Evolutionary conservation across 768 basidiomycete genomes (phyloP).

Genomic region (Boletus bicolor): DNA sequence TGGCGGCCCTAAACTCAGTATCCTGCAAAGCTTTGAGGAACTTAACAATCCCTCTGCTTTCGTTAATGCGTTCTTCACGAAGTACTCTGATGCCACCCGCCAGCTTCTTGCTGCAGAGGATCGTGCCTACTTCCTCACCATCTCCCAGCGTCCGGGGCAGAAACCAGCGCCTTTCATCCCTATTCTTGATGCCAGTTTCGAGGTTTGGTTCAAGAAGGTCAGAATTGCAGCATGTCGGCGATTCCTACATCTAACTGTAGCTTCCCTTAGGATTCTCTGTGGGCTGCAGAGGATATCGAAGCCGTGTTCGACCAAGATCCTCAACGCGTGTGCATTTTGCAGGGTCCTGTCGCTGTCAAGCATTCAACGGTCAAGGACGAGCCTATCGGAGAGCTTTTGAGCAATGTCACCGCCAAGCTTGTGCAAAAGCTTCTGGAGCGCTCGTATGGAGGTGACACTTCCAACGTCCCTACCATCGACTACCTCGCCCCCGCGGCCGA

Average conservation of each 20-base stretch:
- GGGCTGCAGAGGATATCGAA: conserved; percentile 97
- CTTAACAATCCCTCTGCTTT: conserved; percentile 82
- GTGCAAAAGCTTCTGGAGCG: conserved; percentile 74
- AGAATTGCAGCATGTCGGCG: conserved; percentile 11
- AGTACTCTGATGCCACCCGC: conserved; percentile 75
- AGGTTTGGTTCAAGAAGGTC: conserved; percentile 99
- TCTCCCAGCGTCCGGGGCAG: conserved; percentile 93
- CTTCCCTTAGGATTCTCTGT: conserved; percentile 77
- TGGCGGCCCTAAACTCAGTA: conserved; percentile 74
- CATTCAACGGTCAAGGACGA: conserved; percentile 87
- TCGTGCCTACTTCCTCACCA: conserved; percentile 92
- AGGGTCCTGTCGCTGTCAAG: conserved; percentile 93
- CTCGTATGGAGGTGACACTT: conserved; percentile 73
- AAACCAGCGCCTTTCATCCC: conserved; percentile 99
- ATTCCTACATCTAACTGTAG: conserved; percentile 10
- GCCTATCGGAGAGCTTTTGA: conserved; percentile 89
- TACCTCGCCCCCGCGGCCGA: conserved; percentile 67
- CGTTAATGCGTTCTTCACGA: conserved; percentile 78
- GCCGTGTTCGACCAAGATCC: conserved; percentile 99
- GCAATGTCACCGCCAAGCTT: conserved; percentile 78
- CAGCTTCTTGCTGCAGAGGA: conserved; percentile 94
- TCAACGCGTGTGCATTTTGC: conserved; percentile 95
- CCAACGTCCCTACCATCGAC: conserved; percentile 74
- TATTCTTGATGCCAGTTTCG: conserved; percentile 86
- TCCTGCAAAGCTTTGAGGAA: conserved; percentile 77